Evolutionary conservation across 345 rosid species (phyloP).

Genomic region (Populus pruinosa): DNA sequence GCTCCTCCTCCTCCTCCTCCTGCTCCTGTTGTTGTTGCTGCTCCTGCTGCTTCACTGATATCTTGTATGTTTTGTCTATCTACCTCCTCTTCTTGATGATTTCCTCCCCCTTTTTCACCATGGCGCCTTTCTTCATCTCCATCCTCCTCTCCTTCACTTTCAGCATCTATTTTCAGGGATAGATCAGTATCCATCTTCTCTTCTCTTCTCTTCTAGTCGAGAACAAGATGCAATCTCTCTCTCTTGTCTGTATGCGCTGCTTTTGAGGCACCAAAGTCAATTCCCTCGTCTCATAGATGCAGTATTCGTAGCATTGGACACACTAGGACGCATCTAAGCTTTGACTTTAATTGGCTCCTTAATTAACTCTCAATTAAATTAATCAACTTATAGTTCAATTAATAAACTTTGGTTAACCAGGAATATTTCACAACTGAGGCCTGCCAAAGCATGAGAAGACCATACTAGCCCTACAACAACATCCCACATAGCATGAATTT

Average conservation of each 20-base stretch:
- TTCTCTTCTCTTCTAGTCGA: background rate
- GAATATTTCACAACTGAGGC: background rate
- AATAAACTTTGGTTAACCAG: background rate
- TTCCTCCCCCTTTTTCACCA: background rate
- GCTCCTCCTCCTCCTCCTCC: slow-evolving; percentile 3
- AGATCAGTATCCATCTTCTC: slow-evolving; percentile 51
- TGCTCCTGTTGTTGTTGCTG: background rate
- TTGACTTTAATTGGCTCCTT: slow-evolving; percentile 38
- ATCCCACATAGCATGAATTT: background rate
- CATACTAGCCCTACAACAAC: background rate
- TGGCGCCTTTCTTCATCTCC: background rate
- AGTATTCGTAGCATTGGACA: slow-evolving; percentile 25
- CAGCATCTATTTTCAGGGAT: slow-evolving; percentile 40
- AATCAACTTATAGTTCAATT: slow-evolving; percentile 16
- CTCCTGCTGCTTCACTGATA: background rate
- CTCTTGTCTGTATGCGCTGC: slow-evolving; percentile 18
- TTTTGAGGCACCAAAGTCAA: slow-evolving; percentile 68
- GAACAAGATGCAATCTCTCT: background rate
- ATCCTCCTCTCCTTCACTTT: slow-evolving; percentile 3
- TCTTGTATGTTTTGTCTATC: background rate
- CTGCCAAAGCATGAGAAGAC: background rate
- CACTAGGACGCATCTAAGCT: slow-evolving; percentile 42
- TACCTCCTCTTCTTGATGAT: background rate
- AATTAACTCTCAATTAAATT: slow-evolving; percentile 22
- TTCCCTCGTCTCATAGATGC: slow-evolving; percentile 36